Evolutionary conservation across 2,329 filamentous ascomycete species (phyloP).

Genomic region (Talaromyces sp.): DNA sequence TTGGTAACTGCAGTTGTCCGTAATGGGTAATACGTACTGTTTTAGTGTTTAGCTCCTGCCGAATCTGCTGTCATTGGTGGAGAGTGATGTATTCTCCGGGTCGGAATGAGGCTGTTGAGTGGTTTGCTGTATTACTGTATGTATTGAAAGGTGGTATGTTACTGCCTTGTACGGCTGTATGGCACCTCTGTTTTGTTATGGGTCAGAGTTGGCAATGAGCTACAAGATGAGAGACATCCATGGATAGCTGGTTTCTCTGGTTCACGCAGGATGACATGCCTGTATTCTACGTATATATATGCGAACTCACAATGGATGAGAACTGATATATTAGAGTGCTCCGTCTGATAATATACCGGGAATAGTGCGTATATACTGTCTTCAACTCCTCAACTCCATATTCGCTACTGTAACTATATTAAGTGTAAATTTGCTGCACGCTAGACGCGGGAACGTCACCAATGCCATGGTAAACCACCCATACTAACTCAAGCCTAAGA

Average conservation of each 20-base stretch:
- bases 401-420: background rate
- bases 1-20: background rate
- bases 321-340: too few relatives aligned
- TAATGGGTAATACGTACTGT: background rate
- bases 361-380: too few relatives aligned
- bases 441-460: slow-evolving; percentile 11
- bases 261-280: background rate
- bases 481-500: slow-evolving; percentile 1
- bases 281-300: background rate
- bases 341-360: too few relatives aligned
- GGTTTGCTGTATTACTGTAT: background rate
- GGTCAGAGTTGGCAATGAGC: background rate
- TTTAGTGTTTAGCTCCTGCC: background rate
- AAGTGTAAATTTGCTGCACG: slow-evolving; percentile 8
- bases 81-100: background rate
- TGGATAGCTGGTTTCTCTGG: too few relatives aligned
- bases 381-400: background rate
- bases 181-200: background rate
- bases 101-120: background rate
- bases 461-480: slow-evolving; percentile 13
- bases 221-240: too few relatives aligned
- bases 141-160: background rate
- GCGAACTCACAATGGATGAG: background rate
- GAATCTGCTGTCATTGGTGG: background rate
- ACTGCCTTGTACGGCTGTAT: background rate